Evolutionary conservation across 2,329 filamentous ascomycete genomes (phyloP).

Genomic region (Hymenoscyphus salicellus): DNA sequence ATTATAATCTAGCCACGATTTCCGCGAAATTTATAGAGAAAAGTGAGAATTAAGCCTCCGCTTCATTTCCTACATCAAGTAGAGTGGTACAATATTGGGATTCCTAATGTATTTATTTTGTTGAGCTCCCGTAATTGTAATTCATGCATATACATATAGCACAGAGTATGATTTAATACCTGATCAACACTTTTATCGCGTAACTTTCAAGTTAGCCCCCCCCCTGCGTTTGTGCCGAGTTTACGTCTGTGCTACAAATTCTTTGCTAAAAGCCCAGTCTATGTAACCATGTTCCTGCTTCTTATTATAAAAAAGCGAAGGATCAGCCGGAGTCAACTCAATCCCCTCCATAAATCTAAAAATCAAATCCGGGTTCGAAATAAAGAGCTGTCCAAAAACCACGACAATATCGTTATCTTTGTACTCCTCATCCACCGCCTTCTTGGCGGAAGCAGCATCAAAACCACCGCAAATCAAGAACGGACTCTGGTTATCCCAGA

Average conservation of each 20-base stretch:
- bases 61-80: too few relatives aligned
- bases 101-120: too few relatives aligned
- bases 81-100: too few relatives aligned
- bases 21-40: too few relatives aligned
- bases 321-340: conserved; percentile 41
- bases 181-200: too few relatives aligned
- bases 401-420: conserved; percentile 38
- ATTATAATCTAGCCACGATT: too few relatives aligned
- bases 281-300: conserved; percentile 37
- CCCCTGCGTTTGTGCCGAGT: too few relatives aligned
- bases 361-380: conserved; percentile 46
- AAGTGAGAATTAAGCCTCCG: too few relatives aligned
- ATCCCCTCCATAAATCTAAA: conserved; percentile 42
- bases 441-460: conserved; percentile 39
- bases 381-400: conserved; percentile 46
- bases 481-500: conserved; percentile 44
- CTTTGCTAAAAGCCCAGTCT: conserved; percentile 36
- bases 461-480: conserved; percentile 52
- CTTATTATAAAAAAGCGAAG: conserved; percentile 38
- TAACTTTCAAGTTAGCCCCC: too few relatives aligned
- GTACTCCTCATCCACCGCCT: conserved; percentile 39
- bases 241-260: conserved; percentile 21
- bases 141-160: too few relatives aligned
- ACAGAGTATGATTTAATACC: too few relatives aligned
- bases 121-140: too few relatives aligned